Evolutionary conservation across 345 rosid genomes (phyloP), one percentile per base, ranked within the genome.

Genomic region (Citrus hindsii): DNA sequence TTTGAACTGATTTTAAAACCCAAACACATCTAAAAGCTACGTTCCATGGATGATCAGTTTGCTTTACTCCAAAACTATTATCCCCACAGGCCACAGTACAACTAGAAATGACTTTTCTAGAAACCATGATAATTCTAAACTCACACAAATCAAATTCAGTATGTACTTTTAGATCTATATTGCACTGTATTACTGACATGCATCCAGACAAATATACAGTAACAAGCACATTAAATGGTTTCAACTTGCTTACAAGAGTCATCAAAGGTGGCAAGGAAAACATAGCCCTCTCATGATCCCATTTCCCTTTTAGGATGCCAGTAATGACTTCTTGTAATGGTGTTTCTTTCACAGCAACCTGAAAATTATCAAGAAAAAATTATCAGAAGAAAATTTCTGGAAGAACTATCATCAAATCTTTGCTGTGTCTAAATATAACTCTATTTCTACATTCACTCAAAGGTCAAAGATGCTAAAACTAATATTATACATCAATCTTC

Each of bases 231-330:
- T 35, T 35, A 21, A 68, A 32, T 38, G 24, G 32, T 19, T 55
- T 56, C 30, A 67, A 59, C 55, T 75, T 76, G 76, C 92, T 79
- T 84, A 90, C 94, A 82, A 92, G 93, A 81, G 81, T 90, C 98
- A 96, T 90, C 79, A 92, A 80, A 76, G 99, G 99, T 9, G 99
- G 99, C 90, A 96, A 86, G 72, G 90, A 92, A 85, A 96, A 92
- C 79, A 81, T 85, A 13, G 97, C 85, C 83, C 95, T 92, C 88
- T 89, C 92, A 83, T 96, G 97, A 86, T 96, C 93, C 98, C 98
- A 94, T 7, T 86, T 86, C 71, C 85, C 94, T 14, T 89, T 89
- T 73, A 96, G 83, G 69, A 93, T 89, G 79, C 79, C 83, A 61
- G 82, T 71, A 67, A 92, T 76, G 69, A 90, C 87, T 53, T 96